Base-by-base conservation (phyloP, 2,329 filamentous ascomycete species). In the Gliomastix tumulicola region DNA sequence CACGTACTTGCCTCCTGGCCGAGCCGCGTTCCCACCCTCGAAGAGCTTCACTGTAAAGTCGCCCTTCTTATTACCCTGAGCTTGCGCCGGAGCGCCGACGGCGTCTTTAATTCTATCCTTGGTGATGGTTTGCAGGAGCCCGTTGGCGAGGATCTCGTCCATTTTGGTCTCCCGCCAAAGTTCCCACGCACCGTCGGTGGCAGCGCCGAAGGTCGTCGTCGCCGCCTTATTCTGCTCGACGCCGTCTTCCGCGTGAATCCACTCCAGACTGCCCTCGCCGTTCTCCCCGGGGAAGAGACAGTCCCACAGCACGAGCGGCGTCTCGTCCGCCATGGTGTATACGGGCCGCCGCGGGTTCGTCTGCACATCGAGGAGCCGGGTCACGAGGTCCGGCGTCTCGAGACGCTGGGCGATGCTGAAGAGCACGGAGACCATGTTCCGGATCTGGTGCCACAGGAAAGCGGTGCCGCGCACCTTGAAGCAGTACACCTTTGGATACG, bases 391-490 rank as follows among this genome's bases (percentile, higher is more conserved):
- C 1, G 89, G 84, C 20, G 69, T 56, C 57, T 98, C 92, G 13
- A 94, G 74, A 1, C 88, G 80, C 62, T 98, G 92, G 20, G 87
- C 92, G 8, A 97, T 80, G 10, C 92, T 69, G 66, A 98, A 97
- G n/a, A 98, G 68, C 7, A 97, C 69, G 13, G 82, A 78, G n/a
- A 94, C 81, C 77, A 98, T 89, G 65, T 90, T 87, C 18, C 92
- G 81, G 47, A 98, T 94, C 64, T 98, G 92, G 63, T 98, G 92
- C 92, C 92, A 98, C 32, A 98, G 65, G 60, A 98, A 98, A 3
- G 89, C 92, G 7, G 84, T 88, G 16, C 92, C 92, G 47, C 89
- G 79, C 28, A 98, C 79, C 40, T 83, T 82, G 60, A 98, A 94
- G 43, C 83, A 82, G 64, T 94, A 97, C 12, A 96, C 74, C 52